A percentile compares a stretch with the other conserved stretches of the same genome.
These are phyloP conservation scores for Leccinum uliginosum DNA, from an alignment of 768 basidiomycete species.

Conservation along the genomic window DNA sequence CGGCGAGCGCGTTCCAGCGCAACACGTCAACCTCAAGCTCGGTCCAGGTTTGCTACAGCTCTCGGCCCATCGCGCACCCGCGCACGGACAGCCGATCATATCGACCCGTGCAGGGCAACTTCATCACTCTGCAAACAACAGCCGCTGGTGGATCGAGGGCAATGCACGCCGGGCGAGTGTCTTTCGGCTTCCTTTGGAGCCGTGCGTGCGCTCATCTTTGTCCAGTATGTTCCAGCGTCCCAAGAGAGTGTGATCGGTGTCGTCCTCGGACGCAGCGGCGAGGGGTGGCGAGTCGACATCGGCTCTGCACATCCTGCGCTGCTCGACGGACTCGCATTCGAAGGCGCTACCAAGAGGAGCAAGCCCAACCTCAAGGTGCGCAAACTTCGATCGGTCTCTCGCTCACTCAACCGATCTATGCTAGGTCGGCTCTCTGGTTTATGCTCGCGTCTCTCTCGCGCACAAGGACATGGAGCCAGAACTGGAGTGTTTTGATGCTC, in stretches of 20 bases:
- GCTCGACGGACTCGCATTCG: slow-evolving; percentile 89
- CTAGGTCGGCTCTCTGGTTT: slow-evolving; percentile 87
- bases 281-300: slow-evolving; percentile 92
- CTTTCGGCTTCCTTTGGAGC: background rate
- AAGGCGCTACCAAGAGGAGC: slow-evolving; percentile 92
- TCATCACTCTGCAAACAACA: slow-evolving; percentile 65
- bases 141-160: slow-evolving; percentile 86
- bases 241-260: slow-evolving; percentile 89
- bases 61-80: slow-evolving; percentile 27
- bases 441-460: slow-evolving; percentile 88
- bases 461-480: slow-evolving; percentile 99
- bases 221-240: slow-evolving; percentile 84
- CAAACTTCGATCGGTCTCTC: background rate
- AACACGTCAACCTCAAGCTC: slow-evolving; percentile 77
- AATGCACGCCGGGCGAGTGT: slow-evolving; percentile 74
- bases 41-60: slow-evolving; percentile 76
- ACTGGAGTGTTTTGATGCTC: slow-evolving; percentile 92
- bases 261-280: slow-evolving; percentile 74
- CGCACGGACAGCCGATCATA: slow-evolving; percentile 28
- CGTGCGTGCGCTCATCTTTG: slow-evolving; percentile 1
- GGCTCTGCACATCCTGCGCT: slow-evolving; percentile 82
- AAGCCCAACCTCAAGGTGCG: slow-evolving; percentile 87
- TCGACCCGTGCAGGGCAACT: slow-evolving; percentile 70
- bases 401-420: slow-evolving; percentile 3
- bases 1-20: slow-evolving; percentile 71